phyloP scores from a whole-genome alignment of 164 flowering plant genomes.

The Brasenia schreberi region DNA sequence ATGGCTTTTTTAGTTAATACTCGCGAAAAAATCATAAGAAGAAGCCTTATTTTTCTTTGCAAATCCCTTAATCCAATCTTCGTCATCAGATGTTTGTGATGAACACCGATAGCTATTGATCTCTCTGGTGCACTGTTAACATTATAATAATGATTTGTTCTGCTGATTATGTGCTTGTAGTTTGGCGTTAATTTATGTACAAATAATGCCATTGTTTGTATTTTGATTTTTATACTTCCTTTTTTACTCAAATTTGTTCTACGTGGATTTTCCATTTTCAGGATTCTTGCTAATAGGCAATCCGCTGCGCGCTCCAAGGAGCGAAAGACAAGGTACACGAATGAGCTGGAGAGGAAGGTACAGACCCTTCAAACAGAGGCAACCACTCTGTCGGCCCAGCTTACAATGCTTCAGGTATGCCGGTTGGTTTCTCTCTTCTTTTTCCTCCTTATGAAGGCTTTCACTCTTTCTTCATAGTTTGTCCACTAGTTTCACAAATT shows the following conservation, averaged over 20 bases:
- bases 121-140: neutral
- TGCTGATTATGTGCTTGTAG: neutral
- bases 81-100: neutral
- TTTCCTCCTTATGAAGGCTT: neutral
- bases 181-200: neutral
- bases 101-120: neutral
- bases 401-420: conserved; percentile 76
- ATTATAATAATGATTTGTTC: neutral
- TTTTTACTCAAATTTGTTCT: neutral
- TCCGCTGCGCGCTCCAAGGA: conserved; percentile 96
- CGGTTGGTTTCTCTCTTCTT: neutral
- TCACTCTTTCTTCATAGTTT: neutral
- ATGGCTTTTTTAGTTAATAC: no score
- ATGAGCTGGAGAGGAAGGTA: conserved; percentile 15
- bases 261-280: conserved; percentile 9
- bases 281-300: conserved; percentile 93
- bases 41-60: no score
- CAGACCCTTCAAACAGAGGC: conserved; percentile 18
- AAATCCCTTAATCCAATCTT: no score
- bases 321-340: conserved; percentile 65
- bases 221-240: neutral
- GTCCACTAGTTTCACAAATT: no score
- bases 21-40: no score
- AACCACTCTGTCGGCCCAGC: conserved; percentile 16
- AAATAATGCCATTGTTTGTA: neutral